phyloP scores from a whole-genome alignment of 78 protist species.

The Pigoraptor vietnamica region DNA sequence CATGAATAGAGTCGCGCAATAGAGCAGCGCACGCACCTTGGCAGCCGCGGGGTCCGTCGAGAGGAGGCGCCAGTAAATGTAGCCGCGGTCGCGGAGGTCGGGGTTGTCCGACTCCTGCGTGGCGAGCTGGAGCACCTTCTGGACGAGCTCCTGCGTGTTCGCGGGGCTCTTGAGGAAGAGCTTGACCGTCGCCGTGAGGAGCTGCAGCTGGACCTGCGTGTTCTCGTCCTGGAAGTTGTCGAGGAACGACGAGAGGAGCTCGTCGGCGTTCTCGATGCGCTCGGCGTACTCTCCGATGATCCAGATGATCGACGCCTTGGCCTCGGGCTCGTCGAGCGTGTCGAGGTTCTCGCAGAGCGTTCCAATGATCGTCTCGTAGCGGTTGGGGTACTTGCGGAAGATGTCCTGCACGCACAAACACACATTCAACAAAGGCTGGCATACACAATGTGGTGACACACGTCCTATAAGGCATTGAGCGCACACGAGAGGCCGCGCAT shows the following conservation, averaged over 20 bases:
- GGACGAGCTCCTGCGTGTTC: conserved; percentile 87
- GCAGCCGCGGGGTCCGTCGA: conserved; percentile 95
- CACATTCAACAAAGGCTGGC: neutral
- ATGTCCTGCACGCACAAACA: conserved; percentile 61
- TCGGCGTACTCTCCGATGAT: conserved; percentile 98
- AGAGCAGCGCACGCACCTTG: conserved; percentile 64
- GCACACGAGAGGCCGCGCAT: neutral
- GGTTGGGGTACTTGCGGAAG: conserved; percentile 94
- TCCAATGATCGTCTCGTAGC: conserved; percentile 95
- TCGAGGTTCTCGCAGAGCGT: conserved; percentile 95
- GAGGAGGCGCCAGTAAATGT: conserved; percentile 98
- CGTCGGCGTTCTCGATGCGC: conserved; percentile 96
- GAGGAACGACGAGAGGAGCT: conserved; percentile 23
- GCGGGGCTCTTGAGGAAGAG: conserved; percentile 91
- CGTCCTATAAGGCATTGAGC: neutral
- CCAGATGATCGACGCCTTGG: conserved; percentile 99
- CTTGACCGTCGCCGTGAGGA: conserved; percentile 97
- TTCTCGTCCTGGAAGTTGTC: conserved; percentile 25
- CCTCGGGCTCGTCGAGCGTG: conserved; percentile 98
- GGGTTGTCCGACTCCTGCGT: conserved; percentile 95
- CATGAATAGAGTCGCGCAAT: too few species aligned
- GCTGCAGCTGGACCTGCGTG: conserved; percentile 89
- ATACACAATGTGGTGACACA: neutral
- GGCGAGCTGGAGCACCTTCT: conserved; percentile 74
- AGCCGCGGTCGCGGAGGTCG: conserved; percentile 99